Evolutionary conservation across 2,329 filamentous ascomycete genomes (phyloP).

Genomic region (Colletotrichum australisinense): DNA sequence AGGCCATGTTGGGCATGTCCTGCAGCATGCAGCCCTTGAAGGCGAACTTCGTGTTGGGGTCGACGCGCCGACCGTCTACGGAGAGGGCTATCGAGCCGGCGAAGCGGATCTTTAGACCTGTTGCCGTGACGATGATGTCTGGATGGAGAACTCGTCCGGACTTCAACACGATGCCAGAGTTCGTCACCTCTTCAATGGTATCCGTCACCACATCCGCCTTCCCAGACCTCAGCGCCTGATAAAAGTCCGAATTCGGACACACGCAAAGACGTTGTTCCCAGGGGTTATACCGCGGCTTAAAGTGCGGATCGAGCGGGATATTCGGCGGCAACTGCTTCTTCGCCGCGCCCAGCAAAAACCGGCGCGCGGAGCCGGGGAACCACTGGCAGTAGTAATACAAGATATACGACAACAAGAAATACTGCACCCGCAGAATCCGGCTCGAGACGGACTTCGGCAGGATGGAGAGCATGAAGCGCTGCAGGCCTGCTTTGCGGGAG

Average conservation of each 20-base stretch:
- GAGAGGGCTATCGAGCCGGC: constrained; percentile 62
- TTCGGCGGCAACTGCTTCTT: constrained; percentile 58
- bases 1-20: constrained; percentile 69
- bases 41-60: constrained; percentile 57
- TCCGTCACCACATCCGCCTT: constrained; percentile 57
- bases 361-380: not conserved
- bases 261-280: constrained; percentile 79
- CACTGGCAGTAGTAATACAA: constrained; percentile 42
- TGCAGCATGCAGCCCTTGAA: constrained; percentile 74
- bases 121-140: constrained; percentile 74
- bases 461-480: constrained; percentile 48
- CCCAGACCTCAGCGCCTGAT: constrained; percentile 49
- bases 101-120: constrained; percentile 68
- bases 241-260: constrained; percentile 59
- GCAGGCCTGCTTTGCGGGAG: constrained; percentile 48
- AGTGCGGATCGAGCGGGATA: constrained; percentile 64
- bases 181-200: constrained; percentile 57
- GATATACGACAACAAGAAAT: constrained; percentile 47
- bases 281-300: constrained; percentile 65
- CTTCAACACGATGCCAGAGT: constrained; percentile 54
- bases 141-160: constrained; percentile 59
- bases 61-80: constrained; percentile 61
- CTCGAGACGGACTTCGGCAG: constrained; percentile 57
- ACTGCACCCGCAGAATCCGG: constrained; percentile 59
- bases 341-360: constrained; percentile 52